Conservation (phyloP, 768 basidiomycete genomes). For the Trametes maxima region DNA sequence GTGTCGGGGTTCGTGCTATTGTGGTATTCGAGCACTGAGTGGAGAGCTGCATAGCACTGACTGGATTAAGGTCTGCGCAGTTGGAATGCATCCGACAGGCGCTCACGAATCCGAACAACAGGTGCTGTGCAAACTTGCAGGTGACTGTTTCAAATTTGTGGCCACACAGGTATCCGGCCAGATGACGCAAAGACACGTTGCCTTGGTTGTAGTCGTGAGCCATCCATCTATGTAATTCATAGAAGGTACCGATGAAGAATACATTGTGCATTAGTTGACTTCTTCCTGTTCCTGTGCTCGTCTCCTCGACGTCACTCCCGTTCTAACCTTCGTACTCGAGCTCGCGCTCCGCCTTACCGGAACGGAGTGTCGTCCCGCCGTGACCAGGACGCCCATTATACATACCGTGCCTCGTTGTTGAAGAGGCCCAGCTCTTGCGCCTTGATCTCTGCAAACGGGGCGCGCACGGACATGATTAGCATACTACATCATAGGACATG, state of each 20-base stretch:
- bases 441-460: slow-evolving; percentile 58
- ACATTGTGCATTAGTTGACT: neutral
- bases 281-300: neutral
- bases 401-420: slow-evolving; percentile 6
- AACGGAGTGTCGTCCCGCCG: neutral
- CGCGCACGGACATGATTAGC: neutral
- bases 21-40: too few relatives aligned
- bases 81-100: too few relatives aligned
- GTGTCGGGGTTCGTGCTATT: too few relatives aligned
- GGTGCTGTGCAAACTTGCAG: too few relatives aligned
- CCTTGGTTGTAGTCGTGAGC: neutral
- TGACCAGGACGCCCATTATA: neutral
- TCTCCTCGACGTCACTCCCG: neutral
- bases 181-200: neutral
- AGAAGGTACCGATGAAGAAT: neutral
- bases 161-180: too few relatives aligned
- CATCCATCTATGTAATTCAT: neutral
- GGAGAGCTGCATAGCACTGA: too few relatives aligned
- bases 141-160: too few relatives aligned
- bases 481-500: too few relatives aligned
- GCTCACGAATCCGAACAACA: too few relatives aligned
- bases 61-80: too few relatives aligned
- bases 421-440: slow-evolving; percentile 58
- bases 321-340: too few relatives aligned
- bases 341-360: too few relatives aligned